Evolutionary conservation across 768 basidiomycete species (phyloP), one percentile per base, ranked within the genome.

Genomic region (Vararia minispora): DNA sequence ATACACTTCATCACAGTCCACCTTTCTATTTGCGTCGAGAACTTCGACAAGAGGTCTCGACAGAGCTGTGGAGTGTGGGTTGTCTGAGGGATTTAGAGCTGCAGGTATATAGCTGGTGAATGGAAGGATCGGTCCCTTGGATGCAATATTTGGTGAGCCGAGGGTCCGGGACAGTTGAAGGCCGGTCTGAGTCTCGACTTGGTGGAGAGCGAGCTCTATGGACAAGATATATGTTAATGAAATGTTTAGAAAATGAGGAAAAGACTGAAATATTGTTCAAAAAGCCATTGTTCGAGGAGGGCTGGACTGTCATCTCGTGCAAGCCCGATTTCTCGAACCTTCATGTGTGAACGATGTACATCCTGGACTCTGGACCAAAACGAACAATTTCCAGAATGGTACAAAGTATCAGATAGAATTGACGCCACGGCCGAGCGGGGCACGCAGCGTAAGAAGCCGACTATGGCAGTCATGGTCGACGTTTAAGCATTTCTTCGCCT

Each of bases 131-230:
- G 66, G 71, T n/a, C 85, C 85, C 55, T 88, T 89, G 37, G 76
- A 75, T 3, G 69, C 58, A 37, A 89, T 83, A 56, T 88, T 89
- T 5, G 85, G 85, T 0, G 71, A 79, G 17, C 69, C 69, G 43
- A 88, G 74, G 33, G 72, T 65, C 17, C 82, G 72, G 1, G 84
- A 83, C 30, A 87, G 68, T 0, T 62, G 46, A n/a, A 84, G 51
- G 4, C 64, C 51, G 6, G 71, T 66, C 44, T 80, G 76, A 0
- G 66, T 65, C 58, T 84, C 79, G 32, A 82, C 70, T 7, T 72
- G 73, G 48, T 79, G 78, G 3, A 85, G 54, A 0, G 75, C 74
- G 8, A 83, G 67, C 57, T 86, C 82, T 86, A 46, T 13, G 33
- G 29, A n/a, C 21, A 21, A 23, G 13, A 8, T 18, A 16, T 24